Evolutionary conservation across 169 alveolate genomes (phyloP).

Genomic region (Amoebophrya sp.): DNA sequence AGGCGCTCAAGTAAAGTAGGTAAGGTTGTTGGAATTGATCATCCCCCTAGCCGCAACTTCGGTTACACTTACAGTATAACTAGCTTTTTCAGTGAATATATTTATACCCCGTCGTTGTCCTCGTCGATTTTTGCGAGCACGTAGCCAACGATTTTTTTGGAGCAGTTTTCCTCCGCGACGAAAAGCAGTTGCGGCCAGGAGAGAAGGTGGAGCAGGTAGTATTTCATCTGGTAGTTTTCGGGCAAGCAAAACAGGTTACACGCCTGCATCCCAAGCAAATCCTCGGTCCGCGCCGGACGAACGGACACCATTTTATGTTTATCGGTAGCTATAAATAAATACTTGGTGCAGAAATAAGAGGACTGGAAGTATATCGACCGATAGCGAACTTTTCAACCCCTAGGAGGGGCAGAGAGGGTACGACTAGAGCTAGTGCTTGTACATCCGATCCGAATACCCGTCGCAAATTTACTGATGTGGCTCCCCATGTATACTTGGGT

Average conservation of each 20-base stretch:
- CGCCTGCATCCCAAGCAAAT: constrained; percentile 55
- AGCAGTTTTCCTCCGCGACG: constrained; percentile 56
- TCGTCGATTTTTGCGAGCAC: constrained; percentile 31
- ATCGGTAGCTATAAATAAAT: no score
- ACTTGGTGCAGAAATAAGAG: no score
- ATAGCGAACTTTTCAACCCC: no score
- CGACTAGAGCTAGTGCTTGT: no score
- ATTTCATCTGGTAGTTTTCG: constrained; percentile 70
- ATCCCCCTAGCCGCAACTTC: no score
- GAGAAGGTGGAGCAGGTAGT: constrained; percentile 64
- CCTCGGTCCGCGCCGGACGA: neutral
- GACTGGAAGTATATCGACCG: no score
- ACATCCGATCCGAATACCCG: no score
- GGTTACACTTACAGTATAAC: no score
- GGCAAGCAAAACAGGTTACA: constrained; percentile 71
- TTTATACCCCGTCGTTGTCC: neutral
- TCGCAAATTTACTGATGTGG: no score
- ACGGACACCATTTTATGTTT: constrained; percentile 1
- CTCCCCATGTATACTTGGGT: no score
- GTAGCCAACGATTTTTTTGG: constrained; percentile 45
- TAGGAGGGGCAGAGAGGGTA: no score
- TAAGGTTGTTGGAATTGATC: neutral
- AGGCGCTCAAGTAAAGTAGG: neutral
- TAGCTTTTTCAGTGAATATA: neutral
- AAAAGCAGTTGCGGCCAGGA: constrained; percentile 70